A percentile compares a stretch with the other conserved stretches of the same genome.
Conservation (phyloP, 148 eudicot species). For the Gaultheria prostrata region DNA sequence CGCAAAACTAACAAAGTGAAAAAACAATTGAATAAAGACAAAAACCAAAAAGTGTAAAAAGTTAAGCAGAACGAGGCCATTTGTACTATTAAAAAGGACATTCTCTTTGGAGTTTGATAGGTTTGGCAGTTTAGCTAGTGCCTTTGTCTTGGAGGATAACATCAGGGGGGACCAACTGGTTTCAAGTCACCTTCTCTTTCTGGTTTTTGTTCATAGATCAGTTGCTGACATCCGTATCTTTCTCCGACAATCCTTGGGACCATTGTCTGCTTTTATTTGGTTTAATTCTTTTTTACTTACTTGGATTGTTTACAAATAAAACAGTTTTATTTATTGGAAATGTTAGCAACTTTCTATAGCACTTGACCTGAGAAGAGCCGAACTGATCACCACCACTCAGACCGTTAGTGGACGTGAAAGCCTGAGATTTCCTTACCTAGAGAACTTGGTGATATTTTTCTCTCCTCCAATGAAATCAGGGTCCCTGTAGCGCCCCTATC, state of each 20-base stretch:
- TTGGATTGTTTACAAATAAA: constrained; percentile 20
- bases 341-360: constrained; percentile 16
- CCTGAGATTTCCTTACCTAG: constrained; percentile 32
- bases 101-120: constrained; percentile 16
- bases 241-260: constrained; percentile 34
- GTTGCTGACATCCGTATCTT: constrained; percentile 24
- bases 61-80: too few species aligned
- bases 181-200: constrained; percentile 30
- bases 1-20: too few species aligned
- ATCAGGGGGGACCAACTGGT: constrained; percentile 32
- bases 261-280: constrained; percentile 27
- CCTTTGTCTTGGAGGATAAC: constrained; percentile 22
- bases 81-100: not conserved
- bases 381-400: constrained; percentile 32
- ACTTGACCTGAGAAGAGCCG: constrained; percentile 7
- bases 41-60: too few species aligned
- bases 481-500: too few species aligned
- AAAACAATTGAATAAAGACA: too few species aligned
- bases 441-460: constrained; percentile 27
- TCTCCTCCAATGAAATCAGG: not conserved
- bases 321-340: not conserved
- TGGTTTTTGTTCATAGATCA: constrained; percentile 22
- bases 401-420: constrained; percentile 35
- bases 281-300: not conserved
- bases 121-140: constrained; percentile 14